Base-by-base conservation (phyloP, 176 grass and related monocot species). In the Oryza coarctata region DNA sequence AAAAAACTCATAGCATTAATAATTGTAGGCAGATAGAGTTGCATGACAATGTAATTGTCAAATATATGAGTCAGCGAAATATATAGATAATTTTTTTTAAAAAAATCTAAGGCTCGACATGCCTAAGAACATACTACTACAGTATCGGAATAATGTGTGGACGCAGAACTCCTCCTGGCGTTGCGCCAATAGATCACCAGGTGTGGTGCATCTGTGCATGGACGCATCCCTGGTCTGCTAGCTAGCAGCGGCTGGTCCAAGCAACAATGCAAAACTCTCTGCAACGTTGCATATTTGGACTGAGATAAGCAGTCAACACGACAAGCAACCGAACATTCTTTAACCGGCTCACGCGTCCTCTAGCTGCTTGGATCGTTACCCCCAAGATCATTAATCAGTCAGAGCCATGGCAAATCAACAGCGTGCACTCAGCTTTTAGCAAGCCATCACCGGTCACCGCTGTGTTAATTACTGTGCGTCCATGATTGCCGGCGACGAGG, bases 401-500 rank as follows among this genome's bases (percentile, higher is more conserved):
- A 31, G 27, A 44, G 39, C n/a, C 23, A 25, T 70, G 68, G 8
- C n/a, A 39, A 52, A n/a, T n/a, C n/a, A n/a, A n/a, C n/a, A n/a
- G n/a, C n/a, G n/a, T n/a, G n/a, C n/a, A n/a, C n/a, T n/a, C n/a
- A n/a, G n/a, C n/a, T 55, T 55, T 55, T 6, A 18, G 13, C 18
- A 55, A n/a, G n/a, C n/a, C n/a, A n/a, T n/a, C n/a, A n/a, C n/a
- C n/a, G n/a, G n/a, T n/a, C n/a, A n/a, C 18, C 49, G 22, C 18
- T 22, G 50, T 55, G 50, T 55, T 52, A 12, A 14, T 10, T 15
- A 50, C 71, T 52, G 17, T 5, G 25, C 44, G 11, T 33, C 28
- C 71, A 33, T 74, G 71, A 33, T 74, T 52, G 71, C 44, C 71
- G 47, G 8, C 20, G 71, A 74, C 18, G 28, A 74, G 15, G 43